Percentiles rank a stretch among this genome's conserved stretches.
Conservation (phyloP, 2,329 filamentous ascomycete genomes). For the Cytospora schulzeri region DNA sequence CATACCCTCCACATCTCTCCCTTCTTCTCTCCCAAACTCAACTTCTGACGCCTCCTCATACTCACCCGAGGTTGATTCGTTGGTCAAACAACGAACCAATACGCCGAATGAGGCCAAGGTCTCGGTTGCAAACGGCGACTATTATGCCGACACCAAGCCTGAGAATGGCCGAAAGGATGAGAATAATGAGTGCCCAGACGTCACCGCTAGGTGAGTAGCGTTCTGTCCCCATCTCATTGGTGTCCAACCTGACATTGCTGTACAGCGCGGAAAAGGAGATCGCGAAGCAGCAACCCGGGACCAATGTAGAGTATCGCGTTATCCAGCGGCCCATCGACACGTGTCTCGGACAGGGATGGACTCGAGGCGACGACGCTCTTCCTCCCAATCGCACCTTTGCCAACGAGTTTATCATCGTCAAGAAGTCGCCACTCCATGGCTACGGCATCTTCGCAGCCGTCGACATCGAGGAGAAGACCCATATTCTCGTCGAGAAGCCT, state of each 20-base stretch:
- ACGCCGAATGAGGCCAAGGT: conserved; percentile 3
- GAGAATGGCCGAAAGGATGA: background rate
- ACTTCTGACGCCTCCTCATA: conserved; percentile 6
- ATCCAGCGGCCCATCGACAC: conserved; percentile 9
- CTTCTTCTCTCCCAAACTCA: background rate
- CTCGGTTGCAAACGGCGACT: background rate
- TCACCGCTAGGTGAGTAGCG: conserved; percentile 5
- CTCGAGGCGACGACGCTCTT: background rate
- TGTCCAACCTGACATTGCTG: background rate
- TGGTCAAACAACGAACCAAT: background rate
- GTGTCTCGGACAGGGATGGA: conserved; percentile 10
- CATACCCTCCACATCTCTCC: background rate
- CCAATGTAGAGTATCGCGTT: conserved; percentile 2
- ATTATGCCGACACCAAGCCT: background rate
- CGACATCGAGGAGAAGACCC: conserved; percentile 41
- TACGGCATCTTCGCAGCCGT: conserved; percentile 50
- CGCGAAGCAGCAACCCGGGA: background rate
- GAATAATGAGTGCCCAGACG: background rate
- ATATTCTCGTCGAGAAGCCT: conserved; percentile 49
- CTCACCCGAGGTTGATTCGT: background rate
- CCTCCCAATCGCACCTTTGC: conserved; percentile 32
- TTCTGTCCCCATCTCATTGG: background rate
- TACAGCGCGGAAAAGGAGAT: background rate
- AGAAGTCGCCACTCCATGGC: conserved; percentile 45
- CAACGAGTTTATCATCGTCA: conserved; percentile 47